Evolutionary conservation across 1,139 yeast species (phyloP).

Genomic region (Candida sp.): DNA sequence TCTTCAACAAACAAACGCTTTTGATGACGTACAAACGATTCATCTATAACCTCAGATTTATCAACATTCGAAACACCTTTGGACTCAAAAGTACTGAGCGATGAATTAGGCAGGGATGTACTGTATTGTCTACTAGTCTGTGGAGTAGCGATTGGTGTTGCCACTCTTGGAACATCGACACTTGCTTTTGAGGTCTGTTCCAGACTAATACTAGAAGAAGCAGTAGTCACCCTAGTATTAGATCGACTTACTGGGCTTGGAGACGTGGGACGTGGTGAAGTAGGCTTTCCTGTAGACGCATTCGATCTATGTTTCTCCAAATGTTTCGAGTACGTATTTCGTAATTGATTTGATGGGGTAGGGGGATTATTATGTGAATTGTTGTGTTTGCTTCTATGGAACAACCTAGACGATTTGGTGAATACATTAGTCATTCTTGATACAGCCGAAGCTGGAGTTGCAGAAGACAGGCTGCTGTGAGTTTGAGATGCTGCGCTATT

Average conservation of each 20-base stretch:
- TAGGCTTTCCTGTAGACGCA: slow-evolving; percentile 12
- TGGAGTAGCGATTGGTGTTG: not conserved
- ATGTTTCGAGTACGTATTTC: slow-evolving; percentile 31
- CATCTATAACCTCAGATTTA: not conserved
- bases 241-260: slow-evolving; percentile 10
- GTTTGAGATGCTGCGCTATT: not conserved
- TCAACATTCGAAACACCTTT: not conserved
- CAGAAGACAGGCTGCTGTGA: slow-evolving; percentile 2
- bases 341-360: slow-evolving; percentile 14
- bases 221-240: not conserved
- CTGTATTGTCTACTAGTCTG: not conserved
- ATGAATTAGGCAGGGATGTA: slow-evolving; percentile 1
- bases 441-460: slow-evolving; percentile 8
- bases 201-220: not conserved
- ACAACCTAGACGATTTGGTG: slow-evolving; percentile 28
- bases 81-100: not conserved
- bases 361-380: not conserved
- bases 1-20: not conserved
- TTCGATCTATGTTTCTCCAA: slow-evolving; percentile 32
- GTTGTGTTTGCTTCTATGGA: slow-evolving; percentile 20
- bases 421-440: slow-evolving; percentile 27
- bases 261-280: slow-evolving; percentile 22
- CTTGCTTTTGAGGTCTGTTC: not conserved
- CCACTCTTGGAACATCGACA: not conserved
- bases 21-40: not conserved